These are phyloP conservation scores for Rhytidiadelphus loreus DNA, from an alignment of 225 moss, liverwort and hornwort genomes.

Conservation along the genomic window DNA sequence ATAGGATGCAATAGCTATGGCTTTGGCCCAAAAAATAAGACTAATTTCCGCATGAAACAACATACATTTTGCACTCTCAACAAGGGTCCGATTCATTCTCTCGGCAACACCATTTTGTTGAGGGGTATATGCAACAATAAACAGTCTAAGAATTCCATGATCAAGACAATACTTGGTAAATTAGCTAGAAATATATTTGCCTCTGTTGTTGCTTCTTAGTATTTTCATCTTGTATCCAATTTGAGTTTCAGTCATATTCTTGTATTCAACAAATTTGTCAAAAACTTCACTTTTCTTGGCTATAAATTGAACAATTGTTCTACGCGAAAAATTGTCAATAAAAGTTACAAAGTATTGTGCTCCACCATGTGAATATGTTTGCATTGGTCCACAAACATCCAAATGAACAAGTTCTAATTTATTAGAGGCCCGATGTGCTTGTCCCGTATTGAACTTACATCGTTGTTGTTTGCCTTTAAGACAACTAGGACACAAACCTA, in stretches of 20 bases:
- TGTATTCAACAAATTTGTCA: background rate
- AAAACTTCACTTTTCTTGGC: background rate
- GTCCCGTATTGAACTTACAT: rapidly evolving
- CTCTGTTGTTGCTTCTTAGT: background rate
- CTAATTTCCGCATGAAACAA: background rate
- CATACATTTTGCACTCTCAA: background rate
- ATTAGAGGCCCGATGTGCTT: background rate
- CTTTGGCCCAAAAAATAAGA: background rate
- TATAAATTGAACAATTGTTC: background rate
- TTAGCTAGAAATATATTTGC: background rate
- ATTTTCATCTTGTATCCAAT: background rate
- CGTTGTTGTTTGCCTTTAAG: background rate
- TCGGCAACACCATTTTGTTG: background rate
- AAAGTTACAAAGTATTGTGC: background rate
- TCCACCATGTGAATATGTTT: background rate
- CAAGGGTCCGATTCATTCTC: background rate
- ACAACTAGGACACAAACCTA: background rate
- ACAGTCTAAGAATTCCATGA: background rate
- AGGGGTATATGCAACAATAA: background rate
- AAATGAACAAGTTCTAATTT: background rate
- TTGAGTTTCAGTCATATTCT: background rate
- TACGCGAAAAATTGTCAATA: background rate
- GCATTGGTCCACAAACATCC: background rate
- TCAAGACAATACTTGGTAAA: background rate
- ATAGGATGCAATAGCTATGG: background rate